Evolutionary conservation across 148 eudicot species (phyloP).

Genomic region (Nyssa sinensis): DNA sequence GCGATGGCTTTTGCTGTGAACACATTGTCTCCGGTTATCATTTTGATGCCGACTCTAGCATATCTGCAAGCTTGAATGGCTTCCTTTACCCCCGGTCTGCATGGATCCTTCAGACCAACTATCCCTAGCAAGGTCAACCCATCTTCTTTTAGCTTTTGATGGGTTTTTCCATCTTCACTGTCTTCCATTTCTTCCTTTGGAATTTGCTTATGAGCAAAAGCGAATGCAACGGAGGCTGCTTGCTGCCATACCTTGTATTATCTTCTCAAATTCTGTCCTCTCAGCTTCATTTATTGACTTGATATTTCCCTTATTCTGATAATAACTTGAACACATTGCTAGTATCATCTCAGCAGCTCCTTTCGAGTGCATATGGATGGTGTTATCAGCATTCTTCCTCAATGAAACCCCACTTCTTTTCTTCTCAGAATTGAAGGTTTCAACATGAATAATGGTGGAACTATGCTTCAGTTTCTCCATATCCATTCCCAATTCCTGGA

Average conservation of each 20-base stretch:
- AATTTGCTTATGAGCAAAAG: conserved; percentile 64
- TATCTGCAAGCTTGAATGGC: conserved; percentile 62
- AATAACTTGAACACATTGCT: conserved; percentile 55
- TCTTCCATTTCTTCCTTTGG: conserved; percentile 22
- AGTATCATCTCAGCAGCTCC: conserved; percentile 87
- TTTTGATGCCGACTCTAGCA: conserved; percentile 70
- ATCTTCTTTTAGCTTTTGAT: conserved; percentile 44
- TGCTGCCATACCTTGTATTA: conserved; percentile 84
- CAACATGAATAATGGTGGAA: conserved; percentile 50
- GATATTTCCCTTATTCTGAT: conserved; percentile 30
- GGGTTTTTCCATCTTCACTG: conserved; percentile 14
- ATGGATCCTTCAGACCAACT: conserved; percentile 84
- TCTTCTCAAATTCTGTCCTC: conserved; percentile 43
- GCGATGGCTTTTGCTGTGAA: conserved; percentile 91
- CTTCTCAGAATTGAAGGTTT: conserved; percentile 78
- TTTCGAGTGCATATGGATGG: conserved; percentile 70
- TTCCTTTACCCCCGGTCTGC: conserved; percentile 63
- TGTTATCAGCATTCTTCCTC: conserved; percentile 36
- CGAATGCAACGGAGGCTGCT: conserved; percentile 86
- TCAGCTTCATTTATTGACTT: conserved; percentile 39
- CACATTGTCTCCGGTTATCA: conserved; percentile 89
- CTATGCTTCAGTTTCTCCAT: conserved; percentile 47
- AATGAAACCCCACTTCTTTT: conserved; percentile 72
- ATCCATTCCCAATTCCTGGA: conserved; percentile 62
- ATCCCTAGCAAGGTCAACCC: conserved; percentile 68